Evolutionary conservation across 305 asterid species (phyloP).

Genomic region (Salvia sclarea): DNA sequence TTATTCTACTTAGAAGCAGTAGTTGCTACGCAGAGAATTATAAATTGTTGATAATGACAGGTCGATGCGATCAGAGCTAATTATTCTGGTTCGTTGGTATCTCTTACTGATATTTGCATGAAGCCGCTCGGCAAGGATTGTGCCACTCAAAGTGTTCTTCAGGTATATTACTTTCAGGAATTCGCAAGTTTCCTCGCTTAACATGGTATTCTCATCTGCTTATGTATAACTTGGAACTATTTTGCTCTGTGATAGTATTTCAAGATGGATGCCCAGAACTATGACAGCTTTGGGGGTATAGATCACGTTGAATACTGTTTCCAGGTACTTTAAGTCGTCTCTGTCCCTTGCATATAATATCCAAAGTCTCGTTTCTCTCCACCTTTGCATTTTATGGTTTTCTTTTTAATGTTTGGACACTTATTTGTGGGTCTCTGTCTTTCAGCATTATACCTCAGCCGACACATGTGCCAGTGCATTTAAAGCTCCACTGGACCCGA

Average conservation of each 20-base stretch:
- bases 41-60: constrained; percentile 47
- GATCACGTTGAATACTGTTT: constrained; percentile 87
- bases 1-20: constrained; percentile 7
- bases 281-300: constrained; percentile 74
- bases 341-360: constrained; percentile 29
- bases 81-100: constrained; percentile 77
- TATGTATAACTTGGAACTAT: constrained; percentile 25
- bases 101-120: constrained; percentile 94
- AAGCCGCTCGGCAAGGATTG: constrained; percentile 98
- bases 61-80: constrained; percentile 91
- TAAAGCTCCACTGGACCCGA: constrained; percentile 97
- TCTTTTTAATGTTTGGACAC: background rate
- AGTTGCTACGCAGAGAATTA: constrained; percentile 15
- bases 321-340: constrained; percentile 57
- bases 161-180: constrained; percentile 49
- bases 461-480: constrained; percentile 89
- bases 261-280: constrained; percentile 88
- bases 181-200: background rate
- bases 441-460: constrained; percentile 89
- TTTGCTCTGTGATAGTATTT: constrained; percentile 61
- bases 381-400: constrained; percentile 18
- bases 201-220: background rate
- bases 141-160: constrained; percentile 98
- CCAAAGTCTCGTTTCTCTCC: background rate
- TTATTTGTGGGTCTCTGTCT: constrained; percentile 35